phyloP scores from a whole-genome alignment of 75 land plant genomes.

The Sequoia sempervirens region DNA sequence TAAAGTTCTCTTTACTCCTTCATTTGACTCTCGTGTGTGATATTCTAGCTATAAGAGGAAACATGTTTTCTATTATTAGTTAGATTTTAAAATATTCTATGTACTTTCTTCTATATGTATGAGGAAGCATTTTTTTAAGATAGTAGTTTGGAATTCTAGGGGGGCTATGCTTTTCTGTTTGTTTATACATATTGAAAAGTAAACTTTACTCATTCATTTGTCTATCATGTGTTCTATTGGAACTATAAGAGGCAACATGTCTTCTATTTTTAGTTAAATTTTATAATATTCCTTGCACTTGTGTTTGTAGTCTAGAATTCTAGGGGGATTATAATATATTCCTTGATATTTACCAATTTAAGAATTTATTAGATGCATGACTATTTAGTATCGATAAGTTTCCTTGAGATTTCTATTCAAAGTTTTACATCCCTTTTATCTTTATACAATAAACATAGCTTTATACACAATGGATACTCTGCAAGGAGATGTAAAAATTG shows the following conservation, averaged over 20 bases:
- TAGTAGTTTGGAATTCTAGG: background rate
- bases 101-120: background rate
- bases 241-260: background rate
- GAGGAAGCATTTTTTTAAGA: background rate
- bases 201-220: background rate
- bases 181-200: constrained; percentile 32
- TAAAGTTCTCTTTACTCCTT: constrained; percentile 10
- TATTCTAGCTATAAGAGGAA: background rate
- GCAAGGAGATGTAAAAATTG: no score
- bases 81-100: background rate
- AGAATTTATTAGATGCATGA: background rate
- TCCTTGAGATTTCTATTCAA: background rate
- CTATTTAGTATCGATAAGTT: background rate
- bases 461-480: no score
- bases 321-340: background rate
- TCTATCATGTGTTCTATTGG: background rate
- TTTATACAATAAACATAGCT: background rate
- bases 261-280: background rate
- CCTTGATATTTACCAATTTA: background rate
- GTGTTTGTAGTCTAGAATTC: background rate
- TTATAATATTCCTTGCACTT: background rate
- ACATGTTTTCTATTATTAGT: background rate
- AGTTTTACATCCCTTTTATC: background rate
- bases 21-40: background rate
- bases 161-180: background rate